A percentile compares a stretch with the other conserved stretches of the same genome.
Conservation (phyloP, 202 grass and related monocot genomes). For the Cymbopogon flexuosus region DNA sequence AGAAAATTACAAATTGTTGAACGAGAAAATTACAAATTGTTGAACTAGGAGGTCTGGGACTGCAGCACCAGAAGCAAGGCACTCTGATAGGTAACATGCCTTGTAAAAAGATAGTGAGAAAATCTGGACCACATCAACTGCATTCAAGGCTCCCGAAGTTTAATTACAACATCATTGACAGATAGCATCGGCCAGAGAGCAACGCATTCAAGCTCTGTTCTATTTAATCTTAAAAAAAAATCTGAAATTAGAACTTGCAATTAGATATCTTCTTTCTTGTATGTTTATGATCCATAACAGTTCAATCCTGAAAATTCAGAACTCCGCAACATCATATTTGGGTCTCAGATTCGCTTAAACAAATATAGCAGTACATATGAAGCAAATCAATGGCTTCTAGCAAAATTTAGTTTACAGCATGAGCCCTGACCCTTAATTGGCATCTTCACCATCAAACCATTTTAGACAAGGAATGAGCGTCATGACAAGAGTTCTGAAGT, state of each 20-base stretch:
- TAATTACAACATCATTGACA: neutral
- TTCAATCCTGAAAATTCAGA: neutral
- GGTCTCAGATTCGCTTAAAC: constrained; percentile 11
- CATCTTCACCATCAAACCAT: constrained; percentile 48
- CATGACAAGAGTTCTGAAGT: constrained; percentile 38
- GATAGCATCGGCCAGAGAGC: neutral
- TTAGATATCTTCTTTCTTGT: neutral
- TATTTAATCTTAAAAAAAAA: neutral
- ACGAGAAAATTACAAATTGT: too few species aligned
- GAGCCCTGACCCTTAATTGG: constrained; percentile 21
- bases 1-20: neutral
- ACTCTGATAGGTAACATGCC: neutral
- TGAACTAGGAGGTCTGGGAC: too few species aligned
- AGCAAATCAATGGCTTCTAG: constrained; percentile 4
- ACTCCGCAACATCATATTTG: neutral
- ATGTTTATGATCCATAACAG: neutral
- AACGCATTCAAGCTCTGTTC: neutral
- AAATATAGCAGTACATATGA: constrained; percentile 15
- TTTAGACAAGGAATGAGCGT: constrained; percentile 50
- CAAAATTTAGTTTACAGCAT: constrained; percentile 12
- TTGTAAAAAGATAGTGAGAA: neutral
- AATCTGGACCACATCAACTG: neutral
- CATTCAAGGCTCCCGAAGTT: neutral
- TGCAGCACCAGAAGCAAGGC: neutral
- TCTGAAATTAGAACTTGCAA: neutral